Percentiles rank a stretch among this genome's conserved stretches.
phyloP scores from a whole-genome alignment of 768 basidiomycete genomes.

The Naematelia encephala region DNA sequence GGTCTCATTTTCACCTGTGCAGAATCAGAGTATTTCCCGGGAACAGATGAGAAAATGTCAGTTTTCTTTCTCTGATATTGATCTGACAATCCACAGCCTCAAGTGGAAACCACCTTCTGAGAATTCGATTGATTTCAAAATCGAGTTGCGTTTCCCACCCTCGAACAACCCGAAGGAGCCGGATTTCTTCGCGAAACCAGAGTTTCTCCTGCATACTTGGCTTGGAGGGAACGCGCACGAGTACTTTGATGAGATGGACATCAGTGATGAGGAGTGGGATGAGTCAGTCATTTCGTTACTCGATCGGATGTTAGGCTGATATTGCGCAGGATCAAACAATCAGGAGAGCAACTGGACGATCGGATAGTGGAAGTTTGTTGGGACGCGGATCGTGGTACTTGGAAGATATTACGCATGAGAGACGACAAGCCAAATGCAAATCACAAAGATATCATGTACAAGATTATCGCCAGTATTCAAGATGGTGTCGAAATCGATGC shows the following conservation, averaged over 20 bases:
- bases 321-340: conserved; percentile 67
- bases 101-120: conserved; percentile 99
- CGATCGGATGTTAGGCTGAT: neutral
- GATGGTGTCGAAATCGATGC: conserved; percentile 89
- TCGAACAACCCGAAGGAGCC: conserved; percentile 59
- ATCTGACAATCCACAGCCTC: conserved; percentile 57
- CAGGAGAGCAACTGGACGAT: conserved; percentile 86
- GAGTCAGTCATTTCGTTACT: conserved; percentile 57
- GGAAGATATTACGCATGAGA: conserved; percentile 90
- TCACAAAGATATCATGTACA: conserved; percentile 75
- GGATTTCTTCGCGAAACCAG: conserved; percentile 78
- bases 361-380: conserved; percentile 91
- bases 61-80: conserved; percentile 34
- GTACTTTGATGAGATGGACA: conserved; percentile 76
- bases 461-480: conserved; percentile 82
- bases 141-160: conserved; percentile 88
- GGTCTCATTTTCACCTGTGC: conserved; percentile 96
- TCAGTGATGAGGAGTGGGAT: conserved; percentile 92
- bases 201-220: conserved; percentile 80
- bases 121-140: conserved; percentile 96
- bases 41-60: conserved; percentile 86
- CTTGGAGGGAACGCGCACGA: conserved; percentile 70
- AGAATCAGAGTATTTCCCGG: conserved; percentile 70
- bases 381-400: conserved; percentile 63
- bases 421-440: conserved; percentile 94